Evolutionary conservation across 495 filamentous ascomycete genomes (phyloP), one percentile per base, ranked within the genome.

Genomic region (Pyrenula aspistea): DNA sequence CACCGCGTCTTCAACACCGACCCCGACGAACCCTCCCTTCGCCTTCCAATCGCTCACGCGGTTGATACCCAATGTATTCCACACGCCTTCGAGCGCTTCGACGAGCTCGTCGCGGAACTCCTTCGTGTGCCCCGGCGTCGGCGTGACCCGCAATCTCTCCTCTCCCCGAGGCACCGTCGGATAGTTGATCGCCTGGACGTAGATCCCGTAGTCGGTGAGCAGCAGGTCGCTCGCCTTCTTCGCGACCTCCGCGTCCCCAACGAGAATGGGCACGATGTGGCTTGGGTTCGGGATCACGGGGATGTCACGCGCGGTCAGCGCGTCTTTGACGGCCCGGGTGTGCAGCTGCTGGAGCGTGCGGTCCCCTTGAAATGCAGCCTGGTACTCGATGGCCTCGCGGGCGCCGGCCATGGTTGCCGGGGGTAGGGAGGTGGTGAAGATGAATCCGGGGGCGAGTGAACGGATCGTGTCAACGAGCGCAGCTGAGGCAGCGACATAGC

Each of bases 131-230:
- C 93, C 93, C 0, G 93, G 93, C 10, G 93, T 98, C 0, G 93
- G 93, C 8, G 93, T 98, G 68, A 98, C 87, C 61, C 93, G 85
- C 53, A 98, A 80, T 25, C 93, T 86, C 72, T 98, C 93, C 73
- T 98, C 89, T 12, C 93, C 93, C 2, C 92, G 87, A 1, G 93
- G 93, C 1, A 98, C 93, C 55, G 93, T 98, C 4, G 93, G 93
- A 72, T 97, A 98, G 73, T 98, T 98, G 78, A 98, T 97, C 56
- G 89, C 89, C 71, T 98, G 93, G 12, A 98, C 93, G 65, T 98
- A 97, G 69, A 98, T 97, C 51, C 82, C 82, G 70, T 93, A 85
- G 57, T 93, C 83, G 58, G 88, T 83, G 10, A 98, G 76, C 4
- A 96, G 83, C 66, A 91, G 80, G 67, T 98, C 93, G 24, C 84